Evolutionary conservation across 2,329 filamentous ascomycete genomes (phyloP).

Genomic region (Ascosphaera pollenicola): DNA sequence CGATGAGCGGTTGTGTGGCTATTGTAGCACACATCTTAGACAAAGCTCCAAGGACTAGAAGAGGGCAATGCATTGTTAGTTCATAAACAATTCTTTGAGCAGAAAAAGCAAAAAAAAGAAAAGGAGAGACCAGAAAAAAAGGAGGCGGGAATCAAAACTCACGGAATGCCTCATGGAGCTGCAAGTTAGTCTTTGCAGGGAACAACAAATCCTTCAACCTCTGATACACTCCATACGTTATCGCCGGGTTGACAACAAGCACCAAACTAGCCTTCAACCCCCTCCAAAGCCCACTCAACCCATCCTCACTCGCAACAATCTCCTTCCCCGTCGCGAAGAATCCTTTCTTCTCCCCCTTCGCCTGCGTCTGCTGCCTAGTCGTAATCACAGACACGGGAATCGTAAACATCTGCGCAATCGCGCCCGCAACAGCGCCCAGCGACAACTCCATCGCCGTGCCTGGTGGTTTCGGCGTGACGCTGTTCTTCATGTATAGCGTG

Average conservation of each 20-base stretch:
- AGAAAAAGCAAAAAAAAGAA: neutral
- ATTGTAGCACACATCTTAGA: slow-evolving; percentile 88
- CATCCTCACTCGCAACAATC: slow-evolving; percentile 77
- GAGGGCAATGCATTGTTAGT: slow-evolving; percentile 5
- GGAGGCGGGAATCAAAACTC: slow-evolving; percentile 21
- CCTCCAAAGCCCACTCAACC: slow-evolving; percentile 73
- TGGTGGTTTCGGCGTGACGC: slow-evolving; percentile 38
- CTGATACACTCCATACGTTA: slow-evolving; percentile 95
- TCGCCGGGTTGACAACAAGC: slow-evolving; percentile 85
- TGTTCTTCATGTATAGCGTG: slow-evolving; percentile 46
- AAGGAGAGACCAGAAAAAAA: neutral
- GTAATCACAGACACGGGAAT: slow-evolving; percentile 93
- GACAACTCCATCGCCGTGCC: slow-evolving; percentile 64
- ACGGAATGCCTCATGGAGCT: slow-evolving; percentile 80
- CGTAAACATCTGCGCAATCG: slow-evolving; percentile 82
- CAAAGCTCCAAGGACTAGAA: slow-evolving; percentile 62
- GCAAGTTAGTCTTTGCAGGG: slow-evolving; percentile 51
- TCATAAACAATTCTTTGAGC: slow-evolving; percentile 3
- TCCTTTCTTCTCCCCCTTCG: slow-evolving; percentile 62
- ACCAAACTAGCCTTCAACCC: slow-evolving; percentile 91
- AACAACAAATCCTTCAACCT: slow-evolving; percentile 58
- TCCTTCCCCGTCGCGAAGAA: slow-evolving; percentile 72
- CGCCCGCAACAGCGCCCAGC: slow-evolving; percentile 70
- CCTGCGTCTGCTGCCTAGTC: slow-evolving; percentile 85
- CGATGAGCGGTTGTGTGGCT: slow-evolving; percentile 81